These are phyloP conservation scores for Phoma sp. DNA, from an alignment of 2,329 filamentous ascomycete genomes.

Conservation along the genomic window DNA sequence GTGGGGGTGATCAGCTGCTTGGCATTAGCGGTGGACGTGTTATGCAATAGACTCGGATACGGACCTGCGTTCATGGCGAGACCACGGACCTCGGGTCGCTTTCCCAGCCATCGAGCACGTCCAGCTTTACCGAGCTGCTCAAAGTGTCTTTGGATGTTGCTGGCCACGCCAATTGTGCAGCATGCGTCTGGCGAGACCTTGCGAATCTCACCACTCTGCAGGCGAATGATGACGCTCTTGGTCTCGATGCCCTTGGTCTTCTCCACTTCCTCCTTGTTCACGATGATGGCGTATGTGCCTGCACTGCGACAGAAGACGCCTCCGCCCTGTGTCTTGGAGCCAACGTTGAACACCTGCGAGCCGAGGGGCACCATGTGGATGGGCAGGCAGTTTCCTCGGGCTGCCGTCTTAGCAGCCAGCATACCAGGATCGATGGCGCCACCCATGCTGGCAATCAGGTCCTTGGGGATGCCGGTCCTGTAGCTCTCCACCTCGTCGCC, in stretches of 20 bases:
- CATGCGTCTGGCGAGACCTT: constrained; percentile 91
- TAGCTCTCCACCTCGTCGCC: constrained; percentile 95
- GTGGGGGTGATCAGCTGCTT: constrained; percentile 86
- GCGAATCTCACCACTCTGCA: constrained; percentile 92
- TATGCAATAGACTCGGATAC: constrained; percentile 6
- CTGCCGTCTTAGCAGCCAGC: constrained; percentile 90
- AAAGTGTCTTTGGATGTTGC: constrained; percentile 92
- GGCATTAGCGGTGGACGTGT: constrained; percentile 18
- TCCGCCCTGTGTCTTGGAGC: constrained; percentile 71
- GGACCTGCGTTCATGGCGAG: constrained; percentile 95
- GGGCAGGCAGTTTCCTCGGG: constrained; percentile 92
- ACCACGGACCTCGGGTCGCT: constrained; percentile 93
- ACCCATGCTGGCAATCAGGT: constrained; percentile 89
- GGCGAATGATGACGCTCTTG: constrained; percentile 79
- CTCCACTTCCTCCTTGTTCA: constrained; percentile 82
- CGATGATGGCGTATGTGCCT: constrained; percentile 86
- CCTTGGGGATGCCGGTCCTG: constrained; percentile 83
- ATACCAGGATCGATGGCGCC: constrained; percentile 94
- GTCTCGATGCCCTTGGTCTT: constrained; percentile 66
- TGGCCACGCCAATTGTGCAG: constrained; percentile 91
- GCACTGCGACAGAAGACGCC: constrained; percentile 95
- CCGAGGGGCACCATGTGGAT: constrained; percentile 95
- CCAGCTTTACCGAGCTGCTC: constrained; percentile 93
- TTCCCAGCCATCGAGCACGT: constrained; percentile 90
- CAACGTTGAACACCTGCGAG: constrained; percentile 91